These are phyloP conservation scores for Ramalina intermedia DNA, from an alignment of 495 filamentous ascomycete genomes.

Conservation along the genomic window DNA sequence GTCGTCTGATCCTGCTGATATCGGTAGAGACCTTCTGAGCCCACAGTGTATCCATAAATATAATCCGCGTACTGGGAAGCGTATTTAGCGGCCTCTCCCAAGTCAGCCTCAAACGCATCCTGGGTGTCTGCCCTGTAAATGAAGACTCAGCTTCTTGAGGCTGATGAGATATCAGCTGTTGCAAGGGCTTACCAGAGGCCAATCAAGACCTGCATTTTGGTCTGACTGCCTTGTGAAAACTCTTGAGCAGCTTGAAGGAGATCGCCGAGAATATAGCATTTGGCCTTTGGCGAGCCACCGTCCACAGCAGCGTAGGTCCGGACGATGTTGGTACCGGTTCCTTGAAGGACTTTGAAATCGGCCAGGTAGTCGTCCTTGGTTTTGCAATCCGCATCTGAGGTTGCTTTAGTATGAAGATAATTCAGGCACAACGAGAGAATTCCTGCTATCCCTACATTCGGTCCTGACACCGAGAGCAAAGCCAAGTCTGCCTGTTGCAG, in stretches of 20 bases:
- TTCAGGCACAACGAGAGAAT: background rate
- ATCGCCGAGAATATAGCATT: conserved; percentile 49
- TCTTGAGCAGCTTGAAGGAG: conserved; percentile 58
- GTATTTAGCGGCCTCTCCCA: conserved; percentile 38
- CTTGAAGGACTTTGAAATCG: conserved; percentile 48
- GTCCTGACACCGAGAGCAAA: conserved; percentile 36
- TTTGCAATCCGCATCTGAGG: conserved; percentile 48
- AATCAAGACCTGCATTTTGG: conserved; percentile 57
- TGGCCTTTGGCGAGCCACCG: conserved; percentile 11
- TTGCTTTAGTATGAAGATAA: background rate
- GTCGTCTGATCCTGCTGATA: conserved; percentile 18
- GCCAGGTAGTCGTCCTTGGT: conserved; percentile 43
- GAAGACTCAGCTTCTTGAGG: background rate
- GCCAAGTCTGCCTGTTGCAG: conserved; percentile 32
- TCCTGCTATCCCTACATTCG: conserved; percentile 6
- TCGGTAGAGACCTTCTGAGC: conserved; percentile 65
- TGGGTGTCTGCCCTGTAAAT: conserved; percentile 50
- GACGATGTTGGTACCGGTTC: conserved; percentile 35
- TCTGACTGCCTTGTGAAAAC: conserved; percentile 20
- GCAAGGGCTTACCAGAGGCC: conserved; percentile 50
- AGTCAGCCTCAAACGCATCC: conserved; percentile 48
- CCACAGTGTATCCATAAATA: conserved; percentile 64
- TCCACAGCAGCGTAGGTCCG: conserved; percentile 57
- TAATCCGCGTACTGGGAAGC: conserved; percentile 38
- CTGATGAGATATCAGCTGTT: background rate